These are phyloP conservation scores for Debaryomyces fabryi DNA, from an alignment of 1,139 yeast species.

Conservation along the genomic window DNA sequence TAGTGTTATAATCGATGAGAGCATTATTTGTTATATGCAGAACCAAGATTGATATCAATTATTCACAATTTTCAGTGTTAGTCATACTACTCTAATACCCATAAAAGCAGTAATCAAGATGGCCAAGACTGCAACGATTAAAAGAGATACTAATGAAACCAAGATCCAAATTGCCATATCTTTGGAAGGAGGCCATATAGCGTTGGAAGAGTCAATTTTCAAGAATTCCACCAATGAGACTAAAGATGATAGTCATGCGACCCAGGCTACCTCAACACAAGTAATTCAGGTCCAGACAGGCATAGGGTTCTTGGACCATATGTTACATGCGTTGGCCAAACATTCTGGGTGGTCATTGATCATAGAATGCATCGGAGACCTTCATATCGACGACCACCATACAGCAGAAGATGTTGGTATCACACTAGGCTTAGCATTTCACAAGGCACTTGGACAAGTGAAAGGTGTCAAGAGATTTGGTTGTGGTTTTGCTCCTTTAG, in stretches of 20 bases:
- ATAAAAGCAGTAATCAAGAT: slow-evolving; percentile 1
- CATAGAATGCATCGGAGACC: slow-evolving; percentile 89
- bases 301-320: slow-evolving; percentile 93
- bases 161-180: slow-evolving; percentile 84
- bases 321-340: slow-evolving; percentile 95
- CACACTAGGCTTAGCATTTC: slow-evolving; percentile 87
- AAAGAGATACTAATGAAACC: slow-evolving; percentile 88
- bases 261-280: slow-evolving; percentile 66
- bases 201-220: slow-evolving; percentile 59
- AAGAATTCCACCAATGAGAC: slow-evolving; percentile 28
- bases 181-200: slow-evolving; percentile 79
- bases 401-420: slow-evolving; percentile 95
- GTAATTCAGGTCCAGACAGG: slow-evolving; percentile 84
- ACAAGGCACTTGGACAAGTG: slow-evolving; percentile 85
- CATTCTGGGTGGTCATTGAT: slow-evolving; percentile 95
- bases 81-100: neutral
- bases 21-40: neutral
- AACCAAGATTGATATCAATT: neutral
- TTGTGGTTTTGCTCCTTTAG: slow-evolving; percentile 92
- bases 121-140: slow-evolving; percentile 52
- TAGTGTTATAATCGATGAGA: neutral
- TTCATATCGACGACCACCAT: slow-evolving; percentile 96
- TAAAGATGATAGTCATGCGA: slow-evolving; percentile 53
- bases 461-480: slow-evolving; percentile 94
- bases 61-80: neutral